Evolutionary conservation across 169 alveolate species (phyloP), one percentile per base, ranked within the genome.

Genomic region (Nephromyces sp.): DNA sequence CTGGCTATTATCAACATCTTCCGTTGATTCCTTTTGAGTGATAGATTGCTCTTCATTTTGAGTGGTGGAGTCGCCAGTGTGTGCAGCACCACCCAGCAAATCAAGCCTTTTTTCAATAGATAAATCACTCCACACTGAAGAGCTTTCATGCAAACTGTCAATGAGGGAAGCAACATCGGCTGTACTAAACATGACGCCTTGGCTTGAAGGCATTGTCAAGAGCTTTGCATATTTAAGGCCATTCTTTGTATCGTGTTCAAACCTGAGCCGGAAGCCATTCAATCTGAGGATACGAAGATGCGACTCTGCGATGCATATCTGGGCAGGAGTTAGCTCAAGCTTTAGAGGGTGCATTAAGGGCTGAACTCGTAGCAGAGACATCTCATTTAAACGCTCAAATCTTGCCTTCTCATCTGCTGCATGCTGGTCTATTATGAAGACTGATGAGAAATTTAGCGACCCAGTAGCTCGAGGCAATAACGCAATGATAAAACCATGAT

Each of bases 391-490:
- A 5, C 82, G 84, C 74, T 97, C 99, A 81, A 93, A 93, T 21
- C 90, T 89, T 28, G 84, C 82, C 79, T 96, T 96, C 80, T 97
- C 99, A 79, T 96, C 99, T 31, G 98, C 93, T 0, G 99, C 99
- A 84, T 97, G 99, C 77, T 96, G 97, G 81, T 97, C 99, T 31
- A 97, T 86, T 0, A 97, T 92, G 80, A 92, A 95, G n/a, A n/a
- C n/a, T n/a, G n/a, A n/a, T 66, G 96, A 67, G 30, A 94, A 86
- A 34, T 34, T 51, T 64, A n/a, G 71, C 21, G 24, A 53, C 32
- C 28, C 25, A 67, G 5, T 66, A 32, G 8, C 70, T 62, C 28
- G 24, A 30, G 4, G 75, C 25, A 89, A 75, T 35, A 83, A 83
- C 21, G 98, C 86, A 30, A 97, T 76, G 4, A 97, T 94, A 86